Evolutionary conservation across 306 rosid genomes (phyloP).

Genomic region (Cicer cuneatum): DNA sequence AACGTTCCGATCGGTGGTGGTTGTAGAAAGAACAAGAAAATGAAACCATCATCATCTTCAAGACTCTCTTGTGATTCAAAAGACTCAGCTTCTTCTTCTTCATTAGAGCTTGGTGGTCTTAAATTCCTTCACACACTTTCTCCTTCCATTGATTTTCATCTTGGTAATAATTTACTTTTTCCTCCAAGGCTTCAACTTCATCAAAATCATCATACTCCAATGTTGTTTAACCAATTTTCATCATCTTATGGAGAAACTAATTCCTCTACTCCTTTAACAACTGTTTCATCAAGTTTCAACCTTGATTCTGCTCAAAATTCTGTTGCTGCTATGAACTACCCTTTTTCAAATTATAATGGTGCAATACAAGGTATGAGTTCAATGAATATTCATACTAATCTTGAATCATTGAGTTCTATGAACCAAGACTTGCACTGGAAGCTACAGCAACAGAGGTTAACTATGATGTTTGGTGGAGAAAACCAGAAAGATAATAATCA

Average conservation of each 20-base stretch:
- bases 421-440: slow-evolving; percentile 99
- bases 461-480: slow-evolving; percentile 66
- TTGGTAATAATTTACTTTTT: slow-evolving; percentile 51
- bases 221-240: slow-evolving; percentile 55
- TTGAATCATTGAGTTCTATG: slow-evolving; percentile 85
- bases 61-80: slow-evolving; percentile 62
- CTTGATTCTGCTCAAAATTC: slow-evolving; percentile 52
- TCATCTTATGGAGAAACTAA: slow-evolving; percentile 55
- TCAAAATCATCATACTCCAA: slow-evolving; percentile 31
- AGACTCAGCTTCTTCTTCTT: slow-evolving; percentile 54
- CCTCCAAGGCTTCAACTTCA: slow-evolving; percentile 55
- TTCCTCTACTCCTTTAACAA: slow-evolving; percentile 11
- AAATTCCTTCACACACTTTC: slow-evolving; percentile 73
- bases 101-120: slow-evolving; percentile 56
- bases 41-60: slow-evolving; percentile 69
- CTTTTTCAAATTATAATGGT: slow-evolving; percentile 44
- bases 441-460: slow-evolving; percentile 82
- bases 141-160: slow-evolving; percentile 78
- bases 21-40: slow-evolving; percentile 86
- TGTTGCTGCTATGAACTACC: slow-evolving; percentile 53
- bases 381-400: slow-evolving; percentile 55
- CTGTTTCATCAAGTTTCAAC: slow-evolving; percentile 43
- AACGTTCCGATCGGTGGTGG: slow-evolving; percentile 96
- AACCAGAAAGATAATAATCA: slow-evolving; percentile 47
- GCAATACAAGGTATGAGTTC: slow-evolving; percentile 59